Evolutionary conservation across 2,329 filamentous ascomycete species (phyloP).

Genomic region (Aspergillus melleus): DNA sequence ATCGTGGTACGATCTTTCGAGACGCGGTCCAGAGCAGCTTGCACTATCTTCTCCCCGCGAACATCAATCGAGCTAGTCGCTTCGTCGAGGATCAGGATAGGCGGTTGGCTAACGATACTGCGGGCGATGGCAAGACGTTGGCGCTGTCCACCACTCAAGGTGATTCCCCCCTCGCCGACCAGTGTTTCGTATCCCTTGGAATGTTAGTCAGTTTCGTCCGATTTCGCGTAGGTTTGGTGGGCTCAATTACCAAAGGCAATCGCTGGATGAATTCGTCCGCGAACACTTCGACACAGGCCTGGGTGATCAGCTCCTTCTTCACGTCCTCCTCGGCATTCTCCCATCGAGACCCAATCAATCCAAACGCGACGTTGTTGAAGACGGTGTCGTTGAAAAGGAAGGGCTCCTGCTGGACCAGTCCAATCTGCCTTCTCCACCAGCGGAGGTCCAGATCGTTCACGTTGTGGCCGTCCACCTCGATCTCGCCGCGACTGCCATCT

Average conservation of each 20-base stretch:
- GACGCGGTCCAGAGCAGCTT: conserved; percentile 53
- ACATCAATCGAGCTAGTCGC: conserved; percentile 65
- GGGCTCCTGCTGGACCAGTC: conserved; percentile 68
- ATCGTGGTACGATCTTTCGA: conserved; percentile 67
- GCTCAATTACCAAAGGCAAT: conserved; percentile 46
- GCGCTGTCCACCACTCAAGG: conserved; percentile 75
- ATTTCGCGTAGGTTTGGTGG: background rate
- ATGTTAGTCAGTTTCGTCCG: background rate
- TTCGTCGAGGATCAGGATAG: conserved; percentile 78
- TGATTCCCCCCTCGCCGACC: conserved; percentile 72
- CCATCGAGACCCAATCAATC: conserved; percentile 46
- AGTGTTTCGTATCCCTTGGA: conserved; percentile 65
- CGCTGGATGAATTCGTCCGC: conserved; percentile 68
- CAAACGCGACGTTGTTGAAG: conserved; percentile 62
- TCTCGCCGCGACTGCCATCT: conserved; percentile 40
- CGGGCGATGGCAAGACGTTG: conserved; percentile 80
- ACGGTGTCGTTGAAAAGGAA: conserved; percentile 69
- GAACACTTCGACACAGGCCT: conserved; percentile 67
- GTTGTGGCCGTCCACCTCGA: conserved; percentile 55
- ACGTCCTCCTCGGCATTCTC: conserved; percentile 32
- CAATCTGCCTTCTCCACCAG: conserved; percentile 60
- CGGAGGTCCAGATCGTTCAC: conserved; percentile 61
- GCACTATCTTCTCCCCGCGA: conserved; percentile 53
- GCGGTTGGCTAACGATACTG: conserved; percentile 69
- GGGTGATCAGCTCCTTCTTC: conserved; percentile 54